Percentiles rank a stretch among this genome's conserved stretches.
Conservation (phyloP, 129 eudicot species). For the Artemisia argyi region DNA sequence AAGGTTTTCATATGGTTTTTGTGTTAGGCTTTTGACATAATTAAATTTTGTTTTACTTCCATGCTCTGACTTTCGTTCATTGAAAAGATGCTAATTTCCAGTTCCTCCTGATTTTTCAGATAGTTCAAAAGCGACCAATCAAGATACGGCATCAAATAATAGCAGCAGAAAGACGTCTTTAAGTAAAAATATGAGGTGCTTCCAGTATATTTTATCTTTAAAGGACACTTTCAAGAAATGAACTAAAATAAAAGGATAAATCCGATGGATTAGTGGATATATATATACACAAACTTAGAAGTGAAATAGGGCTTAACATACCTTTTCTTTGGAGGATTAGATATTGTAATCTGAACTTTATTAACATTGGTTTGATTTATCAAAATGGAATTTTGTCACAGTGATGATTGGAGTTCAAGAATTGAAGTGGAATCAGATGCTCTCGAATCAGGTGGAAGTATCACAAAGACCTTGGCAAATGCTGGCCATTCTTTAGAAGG, state of each 20-base stretch:
- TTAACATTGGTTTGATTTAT: conserved; percentile 34
- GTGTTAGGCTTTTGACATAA: neutral
- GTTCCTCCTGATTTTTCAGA: conserved; percentile 46
- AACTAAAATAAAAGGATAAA: too few species aligned
- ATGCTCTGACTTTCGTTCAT: neutral
- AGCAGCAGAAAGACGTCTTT: conserved; percentile 31
- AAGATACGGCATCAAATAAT: conserved; percentile 37
- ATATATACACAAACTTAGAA: conserved; percentile 5
- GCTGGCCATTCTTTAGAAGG: conserved; percentile 78
- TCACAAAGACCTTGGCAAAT: conserved; percentile 62
- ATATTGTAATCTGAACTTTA: conserved; percentile 6
- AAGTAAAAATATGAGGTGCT: conserved; percentile 50
- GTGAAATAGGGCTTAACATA: conserved; percentile 11
- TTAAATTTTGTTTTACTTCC: neutral
- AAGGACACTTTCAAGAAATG: neutral
- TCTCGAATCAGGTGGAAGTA: conserved; percentile 34
- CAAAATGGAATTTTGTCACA: conserved; percentile 35
- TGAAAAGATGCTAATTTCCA: neutral
- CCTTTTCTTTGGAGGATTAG: conserved; percentile 21
- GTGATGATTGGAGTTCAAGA: conserved; percentile 50
- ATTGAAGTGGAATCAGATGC: conserved; percentile 38
- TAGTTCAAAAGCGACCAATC: conserved; percentile 47
- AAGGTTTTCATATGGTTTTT: too few species aligned
- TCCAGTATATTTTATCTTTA: conserved; percentile 12
- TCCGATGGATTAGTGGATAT: neutral